Evolutionary conservation across 306 rosid genomes (phyloP), one percentile per base, ranked within the genome.

Genomic region (Acmispon strigosus): DNA sequence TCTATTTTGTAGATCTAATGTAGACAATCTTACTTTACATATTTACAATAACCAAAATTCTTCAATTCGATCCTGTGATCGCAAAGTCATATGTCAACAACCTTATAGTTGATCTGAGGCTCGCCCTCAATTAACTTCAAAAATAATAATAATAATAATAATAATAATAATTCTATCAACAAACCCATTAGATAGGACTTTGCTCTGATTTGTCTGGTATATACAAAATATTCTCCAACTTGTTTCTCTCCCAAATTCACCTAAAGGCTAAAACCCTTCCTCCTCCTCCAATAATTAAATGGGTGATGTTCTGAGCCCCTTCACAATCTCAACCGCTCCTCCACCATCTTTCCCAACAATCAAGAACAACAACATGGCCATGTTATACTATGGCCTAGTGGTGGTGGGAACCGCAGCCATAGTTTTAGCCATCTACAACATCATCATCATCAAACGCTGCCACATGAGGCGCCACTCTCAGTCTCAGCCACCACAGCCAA

Each of bases 381-480:
- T 85, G 88, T 63, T 94, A 19, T 91, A 83, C 76, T 95, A 89
- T 27, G 87, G 90, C 62, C 92, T 95, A 1, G 83, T 82, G 1
- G 87, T 86, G 29, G 36, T 91, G 2, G 96, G 91, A 69, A 76
- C 85, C 5, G 84, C 88, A 4, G 86, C 89, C 24, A 42, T 89
- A 43, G 71, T 89, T 3, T 66, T 95, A 9, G 83, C 75, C 43
- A 12, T 89, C 5, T 95, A 89, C 91, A 87, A 95, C 87, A 79
- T 95, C 50, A 61, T 94, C 76, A 62, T 89, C 73, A 62, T 90
- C 74, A 81, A 50, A 72, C 73, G 85, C 62, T 81, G 90, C 51
- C 32, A 80, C 2, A 20, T 52, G 4, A 74, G 61, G 5, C 78
- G 81, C 47, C 83, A n/a, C 37, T 12, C 49, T 17, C 76, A 36